phyloP scores from a whole-genome alignment of 176 grass and related monocot species.

The Eragrostis curvula region DNA sequence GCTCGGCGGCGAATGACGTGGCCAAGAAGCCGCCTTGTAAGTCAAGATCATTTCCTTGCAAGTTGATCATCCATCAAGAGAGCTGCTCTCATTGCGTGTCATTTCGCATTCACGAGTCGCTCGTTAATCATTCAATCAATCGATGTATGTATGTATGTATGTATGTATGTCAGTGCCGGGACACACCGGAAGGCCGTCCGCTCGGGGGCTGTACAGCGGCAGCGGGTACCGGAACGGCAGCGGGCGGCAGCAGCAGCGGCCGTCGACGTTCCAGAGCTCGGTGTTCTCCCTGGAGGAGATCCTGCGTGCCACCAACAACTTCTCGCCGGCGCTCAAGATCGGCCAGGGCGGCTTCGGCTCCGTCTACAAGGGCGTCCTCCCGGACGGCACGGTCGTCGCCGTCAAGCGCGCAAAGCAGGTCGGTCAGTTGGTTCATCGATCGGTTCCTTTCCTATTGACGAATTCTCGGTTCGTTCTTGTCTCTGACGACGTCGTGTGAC shows the following conservation, averaged over 20 bases:
- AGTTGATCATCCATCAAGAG: too few relatives aligned
- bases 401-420: constrained; percentile 83
- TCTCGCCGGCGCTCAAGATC: constrained; percentile 75
- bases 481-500: too few relatives aligned
- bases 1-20: not conserved
- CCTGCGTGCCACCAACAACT: constrained; percentile 71
- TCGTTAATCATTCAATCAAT: too few relatives aligned
- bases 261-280: constrained; percentile 53
- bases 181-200: not conserved
- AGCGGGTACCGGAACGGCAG: not conserved
- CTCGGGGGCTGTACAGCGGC: constrained; percentile 35
- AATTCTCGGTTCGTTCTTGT: not conserved
- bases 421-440: not conserved
- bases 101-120: too few relatives aligned
- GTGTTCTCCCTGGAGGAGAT: constrained; percentile 81
- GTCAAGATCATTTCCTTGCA: not conserved
- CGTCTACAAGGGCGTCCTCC: constrained; percentile 75
- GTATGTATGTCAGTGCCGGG: constrained; percentile 1
- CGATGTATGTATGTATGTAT: too few relatives aligned
- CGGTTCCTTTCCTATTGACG: not conserved
- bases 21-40: constrained; percentile 57
- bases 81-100: too few relatives aligned
- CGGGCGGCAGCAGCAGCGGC: not conserved
- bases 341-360: constrained; percentile 87
- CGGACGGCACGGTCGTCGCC: constrained; percentile 75